Percentiles rank a stretch among this genome's conserved stretches.
These are phyloP conservation scores for Udeniomyces megalosporus DNA, from an alignment of 768 basidiomycete genomes.

Conservation along the genomic window DNA sequence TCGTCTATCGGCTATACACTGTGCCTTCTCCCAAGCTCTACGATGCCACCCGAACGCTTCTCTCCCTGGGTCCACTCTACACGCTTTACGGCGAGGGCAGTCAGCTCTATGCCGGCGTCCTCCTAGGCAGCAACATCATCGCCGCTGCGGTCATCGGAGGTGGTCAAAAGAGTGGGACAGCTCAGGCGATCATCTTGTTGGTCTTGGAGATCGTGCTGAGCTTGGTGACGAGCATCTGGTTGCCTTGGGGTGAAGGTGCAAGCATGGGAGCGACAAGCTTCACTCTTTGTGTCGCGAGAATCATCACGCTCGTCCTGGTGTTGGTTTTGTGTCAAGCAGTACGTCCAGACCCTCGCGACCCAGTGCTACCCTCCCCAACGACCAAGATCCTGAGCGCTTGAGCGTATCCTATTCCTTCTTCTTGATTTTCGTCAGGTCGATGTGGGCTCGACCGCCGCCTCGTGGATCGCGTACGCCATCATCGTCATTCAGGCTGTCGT, in stretches of 20 bases:
- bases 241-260: slow-evolving; percentile 91
- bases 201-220: slow-evolving; percentile 76
- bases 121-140: slow-evolving; percentile 65
- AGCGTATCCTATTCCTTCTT: no score
- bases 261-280: slow-evolving; percentile 95
- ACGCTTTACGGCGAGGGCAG: slow-evolving; percentile 85
- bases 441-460: slow-evolving; percentile 59
- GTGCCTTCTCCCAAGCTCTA: slow-evolving; percentile 81
- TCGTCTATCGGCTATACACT: slow-evolving; percentile 59
- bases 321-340: slow-evolving; percentile 31
- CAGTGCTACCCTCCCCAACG: no score
- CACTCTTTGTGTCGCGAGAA: slow-evolving; percentile 76
- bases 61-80: slow-evolving; percentile 80
- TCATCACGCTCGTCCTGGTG: slow-evolving; percentile 73
- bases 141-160: slow-evolving; percentile 75
- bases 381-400: no score
- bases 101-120: slow-evolving; percentile 66
- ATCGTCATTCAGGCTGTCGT: slow-evolving; percentile 62
- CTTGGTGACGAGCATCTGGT: slow-evolving; percentile 57
- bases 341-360: no score
- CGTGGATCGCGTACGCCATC: slow-evolving; percentile 90
- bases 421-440: slow-evolving; percentile 45
- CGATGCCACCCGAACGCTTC: slow-evolving; percentile 80
- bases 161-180: slow-evolving; percentile 75
- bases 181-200: slow-evolving; percentile 78